phyloP scores from a whole-genome alignment of 345 rosid genomes.

The Salix exigua region DNA sequence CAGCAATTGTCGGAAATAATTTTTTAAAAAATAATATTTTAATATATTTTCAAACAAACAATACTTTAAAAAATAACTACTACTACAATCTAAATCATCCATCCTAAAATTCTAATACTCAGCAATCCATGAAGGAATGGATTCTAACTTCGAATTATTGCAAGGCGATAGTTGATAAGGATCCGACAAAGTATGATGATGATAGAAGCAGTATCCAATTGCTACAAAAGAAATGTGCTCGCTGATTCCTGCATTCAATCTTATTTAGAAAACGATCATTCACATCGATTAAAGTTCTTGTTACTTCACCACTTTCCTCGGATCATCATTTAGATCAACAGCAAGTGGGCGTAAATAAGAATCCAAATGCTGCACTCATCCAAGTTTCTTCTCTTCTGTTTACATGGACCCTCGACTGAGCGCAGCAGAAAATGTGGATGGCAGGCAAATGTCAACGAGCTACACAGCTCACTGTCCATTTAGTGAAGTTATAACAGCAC shows the following conservation, averaged over 20 bases:
- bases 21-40: too few species aligned
- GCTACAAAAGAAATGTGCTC: background rate
- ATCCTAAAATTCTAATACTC: too few species aligned
- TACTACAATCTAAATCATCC: too few species aligned
- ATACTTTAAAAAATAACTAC: too few species aligned
- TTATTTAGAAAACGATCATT: background rate
- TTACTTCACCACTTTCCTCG: background rate
- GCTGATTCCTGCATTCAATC: background rate
- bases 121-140: background rate
- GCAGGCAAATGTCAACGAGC: background rate
- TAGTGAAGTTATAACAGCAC: background rate
- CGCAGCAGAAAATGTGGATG: background rate
- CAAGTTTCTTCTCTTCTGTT: background rate
- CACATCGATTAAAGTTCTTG: background rate
- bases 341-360: background rate
- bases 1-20: background rate
- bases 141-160: background rate
- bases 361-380: background rate
- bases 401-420: background rate
- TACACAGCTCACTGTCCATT: background rate
- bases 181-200: background rate
- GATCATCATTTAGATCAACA: background rate
- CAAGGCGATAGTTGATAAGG: background rate
- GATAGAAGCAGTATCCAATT: background rate
- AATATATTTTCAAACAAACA: too few species aligned